These are phyloP conservation scores for Parathielavia appendiculata DNA, from an alignment of 495 filamentous ascomycete species.

Conservation along the genomic window DNA sequence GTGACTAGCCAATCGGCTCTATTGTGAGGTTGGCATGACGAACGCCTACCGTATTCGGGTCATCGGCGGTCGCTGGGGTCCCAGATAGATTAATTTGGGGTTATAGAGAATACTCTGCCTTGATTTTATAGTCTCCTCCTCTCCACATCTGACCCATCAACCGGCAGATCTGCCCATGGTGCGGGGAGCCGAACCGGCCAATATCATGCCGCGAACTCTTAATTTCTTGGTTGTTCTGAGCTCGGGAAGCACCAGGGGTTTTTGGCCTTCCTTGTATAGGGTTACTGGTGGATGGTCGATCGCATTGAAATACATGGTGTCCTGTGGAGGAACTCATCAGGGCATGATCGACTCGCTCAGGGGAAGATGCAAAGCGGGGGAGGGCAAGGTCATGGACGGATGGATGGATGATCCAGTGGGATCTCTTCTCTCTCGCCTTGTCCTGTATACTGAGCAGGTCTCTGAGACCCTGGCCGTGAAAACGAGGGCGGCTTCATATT, in stretches of 20 bases:
- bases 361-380: background rate
- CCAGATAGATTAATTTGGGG: constrained; percentile 15
- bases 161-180: constrained; percentile 6
- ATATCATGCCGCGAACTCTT: background rate
- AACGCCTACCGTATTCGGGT: constrained; percentile 3
- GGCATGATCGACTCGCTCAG: too few relatives aligned
- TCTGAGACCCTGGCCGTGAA: too few relatives aligned
- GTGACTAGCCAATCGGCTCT: background rate
- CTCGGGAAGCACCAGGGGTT: background rate
- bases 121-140: constrained; percentile 4
- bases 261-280: too few relatives aligned
- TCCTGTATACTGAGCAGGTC: background rate
- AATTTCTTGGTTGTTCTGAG: background rate
- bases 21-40: background rate
- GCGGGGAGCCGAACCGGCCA: background rate
- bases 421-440: too few relatives aligned
- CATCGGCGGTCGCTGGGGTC: constrained; percentile 1
- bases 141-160: background rate
- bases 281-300: background rate
- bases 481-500: constrained; percentile 2
- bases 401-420: too few relatives aligned
- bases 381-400: too few relatives aligned
- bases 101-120: background rate
- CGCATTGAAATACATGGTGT: background rate
- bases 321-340: too few relatives aligned